Conservation (phyloP, 1,284 basidiomycete genomes). For the Microbotryomycetes sp. region DNA sequence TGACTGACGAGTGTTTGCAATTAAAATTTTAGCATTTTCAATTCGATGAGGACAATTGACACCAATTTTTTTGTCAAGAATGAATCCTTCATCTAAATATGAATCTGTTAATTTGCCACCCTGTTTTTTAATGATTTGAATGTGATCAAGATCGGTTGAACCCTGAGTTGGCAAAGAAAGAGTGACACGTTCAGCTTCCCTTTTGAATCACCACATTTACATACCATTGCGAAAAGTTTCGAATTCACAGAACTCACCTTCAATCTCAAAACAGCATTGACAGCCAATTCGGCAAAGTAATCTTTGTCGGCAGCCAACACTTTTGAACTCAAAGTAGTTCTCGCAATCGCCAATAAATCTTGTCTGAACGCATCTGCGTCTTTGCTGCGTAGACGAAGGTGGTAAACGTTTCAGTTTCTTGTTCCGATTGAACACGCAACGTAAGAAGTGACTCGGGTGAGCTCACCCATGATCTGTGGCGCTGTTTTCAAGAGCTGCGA, state of each 20-base stretch:
- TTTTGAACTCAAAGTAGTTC: conserved; percentile 93
- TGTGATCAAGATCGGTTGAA: conserved; percentile 94
- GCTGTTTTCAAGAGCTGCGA: conserved; percentile 72
- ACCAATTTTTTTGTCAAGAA: conserved; percentile 93
- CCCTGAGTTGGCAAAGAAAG: conserved; percentile 51
- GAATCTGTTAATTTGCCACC: conserved; percentile 98
- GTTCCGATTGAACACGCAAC: not conserved
- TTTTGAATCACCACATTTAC: not conserved
- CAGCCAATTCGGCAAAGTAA: conserved; percentile 97
- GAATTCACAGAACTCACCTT: conserved; percentile 50
- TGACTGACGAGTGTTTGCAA: conserved; percentile 86
- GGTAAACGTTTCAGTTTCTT: not conserved
- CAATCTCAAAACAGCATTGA: conserved; percentile 89
- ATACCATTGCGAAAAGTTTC: not conserved
- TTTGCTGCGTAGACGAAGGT: conserved; percentile 47
- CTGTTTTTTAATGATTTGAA: conserved; percentile 99
- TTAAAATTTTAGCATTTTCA: conserved; percentile 92
- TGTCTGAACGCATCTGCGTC: conserved; percentile 71
- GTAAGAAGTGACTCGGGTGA: not conserved
- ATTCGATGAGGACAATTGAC: conserved; percentile 91
- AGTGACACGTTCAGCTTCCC: not conserved
- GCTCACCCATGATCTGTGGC: conserved; percentile 78
- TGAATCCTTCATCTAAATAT: conserved; percentile 98
- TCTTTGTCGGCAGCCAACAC: conserved; percentile 96
- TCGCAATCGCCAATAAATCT: conserved; percentile 93